These are phyloP conservation scores for Dipteronia dyeriana DNA, from an alignment of 345 rosid genomes.

Conservation along the genomic window DNA sequence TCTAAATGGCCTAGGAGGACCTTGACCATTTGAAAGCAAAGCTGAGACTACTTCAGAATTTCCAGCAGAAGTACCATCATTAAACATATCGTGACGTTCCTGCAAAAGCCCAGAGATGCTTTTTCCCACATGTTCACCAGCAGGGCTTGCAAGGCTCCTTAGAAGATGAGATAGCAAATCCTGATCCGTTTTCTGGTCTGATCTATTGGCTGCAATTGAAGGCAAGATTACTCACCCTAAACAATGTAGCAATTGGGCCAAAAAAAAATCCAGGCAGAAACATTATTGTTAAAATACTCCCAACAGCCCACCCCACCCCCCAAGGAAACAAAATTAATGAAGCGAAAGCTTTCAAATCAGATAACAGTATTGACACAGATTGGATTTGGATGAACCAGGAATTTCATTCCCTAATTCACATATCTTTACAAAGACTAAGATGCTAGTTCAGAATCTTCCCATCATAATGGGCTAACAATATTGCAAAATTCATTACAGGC, in stretches of 20 bases:
- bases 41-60: conserved; percentile 51
- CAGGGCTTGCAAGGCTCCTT: conserved; percentile 67
- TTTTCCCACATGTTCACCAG: conserved; percentile 60
- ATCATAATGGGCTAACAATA: not conserved
- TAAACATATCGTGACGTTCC: conserved; percentile 55
- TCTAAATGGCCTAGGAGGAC: conserved; percentile 42
- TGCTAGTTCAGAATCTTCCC: not conserved
- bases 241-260: not conserved
- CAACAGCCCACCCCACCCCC: not conserved
- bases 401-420: not conserved
- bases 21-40: conserved; percentile 55
- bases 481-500: conserved; percentile 4
- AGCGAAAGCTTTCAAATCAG: not conserved
- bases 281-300: conserved; percentile 1
- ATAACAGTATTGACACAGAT: not conserved
- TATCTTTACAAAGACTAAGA: not conserved
- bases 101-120: conserved; percentile 65
- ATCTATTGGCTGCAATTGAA: conserved; percentile 65
- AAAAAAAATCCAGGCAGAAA: not conserved
- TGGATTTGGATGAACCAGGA: not conserved
- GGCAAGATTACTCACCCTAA: conserved; percentile 17
- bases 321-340: not conserved
- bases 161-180: conserved; percentile 81
- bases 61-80: conserved; percentile 40
- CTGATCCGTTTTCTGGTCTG: conserved; percentile 67